Evolutionary conservation across 441 rosid species (phyloP).

Genomic region (Populus tomentosa): DNA sequence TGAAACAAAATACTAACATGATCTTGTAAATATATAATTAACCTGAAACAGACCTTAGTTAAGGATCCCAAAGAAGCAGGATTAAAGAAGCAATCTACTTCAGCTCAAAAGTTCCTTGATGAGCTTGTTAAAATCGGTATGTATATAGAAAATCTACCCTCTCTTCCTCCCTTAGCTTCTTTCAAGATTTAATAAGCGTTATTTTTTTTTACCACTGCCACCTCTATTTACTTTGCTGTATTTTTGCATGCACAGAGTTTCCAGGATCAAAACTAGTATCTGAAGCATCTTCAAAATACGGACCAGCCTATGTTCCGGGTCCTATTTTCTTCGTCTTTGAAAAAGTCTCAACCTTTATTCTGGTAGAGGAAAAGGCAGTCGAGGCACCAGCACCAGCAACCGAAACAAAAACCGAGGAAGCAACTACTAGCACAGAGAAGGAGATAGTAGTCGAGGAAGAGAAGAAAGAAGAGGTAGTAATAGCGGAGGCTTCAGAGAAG

Average conservation of each 20-base stretch:
- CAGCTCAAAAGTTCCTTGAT: slow-evolving; percentile 55
- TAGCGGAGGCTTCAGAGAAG: slow-evolving; percentile 4
- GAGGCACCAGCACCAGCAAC: slow-evolving; percentile 4
- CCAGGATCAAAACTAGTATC: slow-evolving; percentile 63
- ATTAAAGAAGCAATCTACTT: slow-evolving; percentile 58
- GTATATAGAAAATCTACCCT: slow-evolving; percentile 15
- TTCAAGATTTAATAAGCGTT: too few relatives aligned
- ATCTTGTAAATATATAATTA: background rate
- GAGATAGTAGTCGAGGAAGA: slow-evolving; percentile 45
- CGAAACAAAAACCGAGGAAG: slow-evolving; percentile 7
- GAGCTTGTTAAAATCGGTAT: slow-evolving; percentile 67
- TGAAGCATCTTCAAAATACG: slow-evolving; percentile 55
- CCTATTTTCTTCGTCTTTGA: slow-evolving; percentile 65
- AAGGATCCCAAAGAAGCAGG: slow-evolving; percentile 65
- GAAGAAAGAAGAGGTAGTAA: slow-evolving; percentile 39
- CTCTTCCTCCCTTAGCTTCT: background rate
- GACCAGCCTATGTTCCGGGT: slow-evolving; percentile 51
- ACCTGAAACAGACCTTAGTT: slow-evolving; percentile 42
- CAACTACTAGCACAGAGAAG: slow-evolving; percentile 26
- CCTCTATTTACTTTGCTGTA: background rate
- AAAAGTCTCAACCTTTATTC: slow-evolving; percentile 60
- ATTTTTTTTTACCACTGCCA: background rate
- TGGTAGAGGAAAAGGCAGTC: slow-evolving; percentile 32
- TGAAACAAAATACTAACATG: background rate
- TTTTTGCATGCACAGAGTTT: slow-evolving; percentile 34